Base-by-base conservation (phyloP, 257 asterid species). In the Ocimum tenuiflorum region DNA sequence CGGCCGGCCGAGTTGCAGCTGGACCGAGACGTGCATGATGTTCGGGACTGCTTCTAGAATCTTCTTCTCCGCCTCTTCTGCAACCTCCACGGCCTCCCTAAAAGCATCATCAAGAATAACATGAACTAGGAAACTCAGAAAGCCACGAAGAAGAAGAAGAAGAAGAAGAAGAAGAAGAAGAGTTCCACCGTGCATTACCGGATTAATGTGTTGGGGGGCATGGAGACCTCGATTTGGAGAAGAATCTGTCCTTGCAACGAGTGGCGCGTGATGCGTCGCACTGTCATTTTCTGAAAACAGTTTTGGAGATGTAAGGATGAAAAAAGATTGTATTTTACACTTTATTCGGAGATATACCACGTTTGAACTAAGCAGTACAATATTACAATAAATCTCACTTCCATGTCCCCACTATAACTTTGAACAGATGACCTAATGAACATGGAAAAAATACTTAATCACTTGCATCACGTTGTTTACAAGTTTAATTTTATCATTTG, bases 221-320 rank as follows among this genome's bases (percentile, higher is more conserved):
- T 90, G 35, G 95, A 77, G 68, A 89, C 92, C 76, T 94, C 96
- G 43, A 94, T 82, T 78, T 86, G 91, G 46, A 94, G 96, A 62
- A 82, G 76, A 48, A 82, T 76, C 69, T 88, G 81, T 20, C 99
- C 96, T 75, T 88, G 95, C 82, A 88, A 75, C 15, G 90, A 60
- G 77, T 94, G 99, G 35, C 83, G 99, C 7, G 94, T 88, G 45
- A 90, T 84, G 36, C 79, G 82, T 77, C 84, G 78, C 57, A 90
- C 83, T 53, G 38, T 80, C 86, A 92, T 74, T 81, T 83, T 79
- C 99, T 92, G 94, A 43, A 76, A 75, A 19, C 62, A 66, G 67
- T 50, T 17, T 6, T 48, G 4, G 31, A 27, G 31, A 1, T 27
- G 31, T 27, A 27, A n/a, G n/a, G n/a, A n/a, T n/a, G n/a, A n/a